Percentiles rank a stretch among this genome's conserved stretches.
phyloP scores from a whole-genome alignment of 2,329 filamentous ascomycete species.

The Coleophoma crateriformis region DNA sequence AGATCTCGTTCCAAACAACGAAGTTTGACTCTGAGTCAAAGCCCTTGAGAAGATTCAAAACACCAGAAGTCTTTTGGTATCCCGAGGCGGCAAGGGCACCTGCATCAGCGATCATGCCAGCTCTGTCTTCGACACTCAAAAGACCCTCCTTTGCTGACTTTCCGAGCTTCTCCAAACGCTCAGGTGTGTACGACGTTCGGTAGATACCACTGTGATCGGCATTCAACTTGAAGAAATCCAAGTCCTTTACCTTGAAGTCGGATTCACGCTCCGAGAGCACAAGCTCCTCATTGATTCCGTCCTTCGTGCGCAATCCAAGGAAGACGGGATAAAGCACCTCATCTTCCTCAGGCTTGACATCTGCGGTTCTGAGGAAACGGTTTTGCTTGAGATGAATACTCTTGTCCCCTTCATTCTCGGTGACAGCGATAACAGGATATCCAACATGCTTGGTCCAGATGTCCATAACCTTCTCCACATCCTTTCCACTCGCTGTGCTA shows the following conservation, averaged over 20 bases:
- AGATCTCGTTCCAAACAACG: conserved; percentile 92
- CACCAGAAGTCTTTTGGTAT: conserved; percentile 87
- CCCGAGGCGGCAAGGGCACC: conserved; percentile 84
- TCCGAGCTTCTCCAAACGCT: conserved; percentile 81
- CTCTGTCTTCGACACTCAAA: conserved; percentile 82
- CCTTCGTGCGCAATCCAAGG: conserved; percentile 76
- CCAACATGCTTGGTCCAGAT: conserved; percentile 97
- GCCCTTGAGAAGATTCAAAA: conserved; percentile 78
- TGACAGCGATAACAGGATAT: conserved; percentile 84
- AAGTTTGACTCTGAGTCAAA: conserved; percentile 84
- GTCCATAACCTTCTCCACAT: conserved; percentile 84
- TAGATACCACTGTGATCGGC: conserved; percentile 92
- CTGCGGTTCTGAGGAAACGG: conserved; percentile 85
- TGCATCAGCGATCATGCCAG: conserved; percentile 92
- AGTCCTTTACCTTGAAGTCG: conserved; percentile 69
- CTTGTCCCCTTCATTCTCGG: conserved; percentile 63
- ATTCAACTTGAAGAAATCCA: conserved; percentile 95
- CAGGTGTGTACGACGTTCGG: conserved; percentile 80
- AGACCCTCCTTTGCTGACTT: conserved; percentile 76
- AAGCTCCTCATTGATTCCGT: conserved; percentile 73
- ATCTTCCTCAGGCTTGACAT: conserved; percentile 91
- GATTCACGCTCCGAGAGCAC: conserved; percentile 67
- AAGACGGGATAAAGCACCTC: conserved; percentile 84
- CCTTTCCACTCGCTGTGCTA: conserved; percentile 83
- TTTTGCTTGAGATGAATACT: conserved; percentile 90